phyloP scores from a whole-genome alignment of 805 yeast genomes.

The Candida yuanshanica region DNA sequence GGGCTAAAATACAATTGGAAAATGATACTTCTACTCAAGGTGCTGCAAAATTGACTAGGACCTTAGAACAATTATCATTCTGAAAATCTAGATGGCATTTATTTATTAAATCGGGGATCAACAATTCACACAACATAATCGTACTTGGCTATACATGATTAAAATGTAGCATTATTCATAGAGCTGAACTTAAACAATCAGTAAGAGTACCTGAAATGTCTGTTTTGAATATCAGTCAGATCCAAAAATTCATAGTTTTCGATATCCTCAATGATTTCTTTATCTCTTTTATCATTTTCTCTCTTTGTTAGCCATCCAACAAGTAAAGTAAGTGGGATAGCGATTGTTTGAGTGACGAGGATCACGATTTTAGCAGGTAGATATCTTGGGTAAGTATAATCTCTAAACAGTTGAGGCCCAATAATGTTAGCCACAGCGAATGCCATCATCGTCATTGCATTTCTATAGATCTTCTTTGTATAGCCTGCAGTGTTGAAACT shows the following conservation, averaged over 20 bases:
- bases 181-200: not conserved
- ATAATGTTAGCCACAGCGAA: constrained; percentile 50
- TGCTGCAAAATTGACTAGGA: constrained; percentile 55
- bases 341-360: constrained; percentile 42
- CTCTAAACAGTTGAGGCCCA: constrained; percentile 58
- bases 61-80: constrained; percentile 60
- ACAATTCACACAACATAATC: too few relatives aligned
- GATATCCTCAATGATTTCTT: not conserved
- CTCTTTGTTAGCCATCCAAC: constrained; percentile 35
- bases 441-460: constrained; percentile 46
- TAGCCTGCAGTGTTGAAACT: constrained; percentile 55
- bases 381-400: constrained; percentile 43
- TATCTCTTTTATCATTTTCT: constrained; percentile 47
- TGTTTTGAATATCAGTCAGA: constrained; percentile 10
- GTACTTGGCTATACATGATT: too few relatives aligned
- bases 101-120: too few relatives aligned
- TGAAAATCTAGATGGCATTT: too few relatives aligned
- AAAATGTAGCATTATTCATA: not conserved
- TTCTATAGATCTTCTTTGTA: constrained; percentile 47
- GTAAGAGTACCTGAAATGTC: constrained; percentile 7
- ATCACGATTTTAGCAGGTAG: constrained; percentile 52
- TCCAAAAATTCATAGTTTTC: constrained; percentile 7
- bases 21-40: constrained; percentile 48
- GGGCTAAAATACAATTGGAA: constrained; percentile 62
- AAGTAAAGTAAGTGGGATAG: constrained; percentile 34